A percentile compares a stretch with the other conserved stretches of the same genome.
phyloP scores from a whole-genome alignment of 768 basidiomycete genomes.

The Lactifluus subvellereus region DNA sequence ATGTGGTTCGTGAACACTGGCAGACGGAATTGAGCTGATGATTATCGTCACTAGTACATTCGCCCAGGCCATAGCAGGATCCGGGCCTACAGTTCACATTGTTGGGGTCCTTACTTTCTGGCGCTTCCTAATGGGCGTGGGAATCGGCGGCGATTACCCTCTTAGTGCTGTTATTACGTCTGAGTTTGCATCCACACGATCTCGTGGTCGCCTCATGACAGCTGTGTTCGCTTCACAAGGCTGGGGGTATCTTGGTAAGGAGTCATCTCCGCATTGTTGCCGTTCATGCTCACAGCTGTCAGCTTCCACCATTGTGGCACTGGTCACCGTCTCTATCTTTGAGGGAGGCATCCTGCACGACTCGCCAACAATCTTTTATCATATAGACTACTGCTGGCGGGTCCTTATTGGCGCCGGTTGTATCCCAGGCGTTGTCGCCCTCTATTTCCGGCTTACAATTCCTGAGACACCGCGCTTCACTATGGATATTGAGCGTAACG shows the following conservation, averaged over 20 bases:
- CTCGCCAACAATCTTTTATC: conserved; percentile 35
- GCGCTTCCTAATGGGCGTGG: conserved; percentile 79
- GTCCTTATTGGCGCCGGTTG: conserved; percentile 84
- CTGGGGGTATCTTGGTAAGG: conserved; percentile 76
- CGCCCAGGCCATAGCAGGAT: conserved; percentile 75
- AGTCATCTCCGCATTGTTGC: neutral
- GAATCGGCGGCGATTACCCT: conserved; percentile 89
- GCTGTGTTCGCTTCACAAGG: conserved; percentile 84
- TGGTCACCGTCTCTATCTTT: conserved; percentile 62
- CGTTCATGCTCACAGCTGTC: neutral
- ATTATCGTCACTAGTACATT: conserved; percentile 79
- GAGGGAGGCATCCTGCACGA: conserved; percentile 50
- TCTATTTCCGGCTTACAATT: conserved; percentile 93
- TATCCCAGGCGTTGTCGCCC: conserved; percentile 70
- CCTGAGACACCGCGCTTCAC: conserved; percentile 89
- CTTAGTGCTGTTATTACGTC: conserved; percentile 80
- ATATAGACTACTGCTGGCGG: conserved; percentile 79
- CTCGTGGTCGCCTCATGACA: conserved; percentile 83
- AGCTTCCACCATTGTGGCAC: conserved; percentile 62
- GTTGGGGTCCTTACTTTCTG: conserved; percentile 74
- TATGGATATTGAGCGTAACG: conserved; percentile 86
- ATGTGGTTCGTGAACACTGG: neutral
- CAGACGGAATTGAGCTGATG: conserved; percentile 69
- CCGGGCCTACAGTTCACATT: conserved; percentile 60
- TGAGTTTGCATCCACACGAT: conserved; percentile 78